Percentiles rank a stretch among this genome's conserved stretches.
phyloP scores from a whole-genome alignment of 129 eudicot species.

The Chrysanthemum seticuspe region DNA sequence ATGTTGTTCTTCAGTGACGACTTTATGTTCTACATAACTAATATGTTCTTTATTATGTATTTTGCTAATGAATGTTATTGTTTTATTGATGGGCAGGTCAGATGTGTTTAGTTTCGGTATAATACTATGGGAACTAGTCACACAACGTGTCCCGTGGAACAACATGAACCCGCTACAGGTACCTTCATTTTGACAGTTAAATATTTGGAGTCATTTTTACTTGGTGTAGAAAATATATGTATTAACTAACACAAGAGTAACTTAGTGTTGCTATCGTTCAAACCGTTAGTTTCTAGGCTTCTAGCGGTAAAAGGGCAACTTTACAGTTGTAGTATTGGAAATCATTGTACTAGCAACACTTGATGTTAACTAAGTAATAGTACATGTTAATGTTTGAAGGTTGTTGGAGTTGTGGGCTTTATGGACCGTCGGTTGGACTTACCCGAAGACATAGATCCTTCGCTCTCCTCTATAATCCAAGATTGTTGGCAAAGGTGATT shows the following conservation, averaged over 20 bases:
- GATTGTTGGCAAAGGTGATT: slow-evolving; percentile 87
- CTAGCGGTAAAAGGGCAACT: no score
- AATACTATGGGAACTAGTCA: slow-evolving; percentile 83
- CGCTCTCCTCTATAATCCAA: slow-evolving; percentile 56
- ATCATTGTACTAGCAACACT: not conserved
- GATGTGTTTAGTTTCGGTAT: slow-evolving; percentile 95
- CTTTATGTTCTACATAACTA: not conserved
- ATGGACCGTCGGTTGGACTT: slow-evolving; percentile 82
- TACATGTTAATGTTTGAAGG: slow-evolving; percentile 34
- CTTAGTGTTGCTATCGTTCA: no score
- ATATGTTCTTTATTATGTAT: not conserved
- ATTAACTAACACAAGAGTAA: no score
- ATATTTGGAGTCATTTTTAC: no score
- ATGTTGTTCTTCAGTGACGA: not conserved
- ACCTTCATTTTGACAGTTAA: slow-evolving; percentile 3
- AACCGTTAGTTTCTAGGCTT: no score
- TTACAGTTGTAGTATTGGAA: no score
- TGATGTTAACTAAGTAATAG: not conserved
- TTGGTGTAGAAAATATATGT: no score
- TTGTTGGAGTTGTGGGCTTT: slow-evolving; percentile 72
- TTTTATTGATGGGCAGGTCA: slow-evolving; percentile 53
- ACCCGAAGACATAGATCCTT: slow-evolving; percentile 62
- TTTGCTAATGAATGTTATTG: not conserved
- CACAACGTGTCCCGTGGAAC: slow-evolving; percentile 74
- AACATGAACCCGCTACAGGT: slow-evolving; percentile 80